phyloP scores from a whole-genome alignment of 108 stramenopile genomes.

The Nitzschia putrida region DNA sequence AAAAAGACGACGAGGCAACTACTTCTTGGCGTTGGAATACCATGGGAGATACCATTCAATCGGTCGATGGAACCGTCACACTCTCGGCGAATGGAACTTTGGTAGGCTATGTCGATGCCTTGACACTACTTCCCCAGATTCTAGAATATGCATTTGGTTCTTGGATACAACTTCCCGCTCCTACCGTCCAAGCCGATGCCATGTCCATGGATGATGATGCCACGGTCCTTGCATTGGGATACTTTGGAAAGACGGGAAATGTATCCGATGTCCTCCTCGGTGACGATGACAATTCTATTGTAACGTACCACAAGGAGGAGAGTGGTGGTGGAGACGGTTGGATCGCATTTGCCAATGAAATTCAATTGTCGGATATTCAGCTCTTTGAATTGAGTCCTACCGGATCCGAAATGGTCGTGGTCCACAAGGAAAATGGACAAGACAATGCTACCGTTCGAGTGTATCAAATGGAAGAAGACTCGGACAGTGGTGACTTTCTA shows the following conservation, averaged over 20 bases:
- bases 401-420: not conserved
- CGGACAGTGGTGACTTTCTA: not conserved
- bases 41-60: not conserved
- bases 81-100: constrained; percentile 3
- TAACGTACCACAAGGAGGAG: constrained; percentile 10
- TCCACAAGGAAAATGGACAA: no score
- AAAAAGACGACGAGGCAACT: not conserved
- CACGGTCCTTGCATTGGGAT: not conserved
- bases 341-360: not conserved
- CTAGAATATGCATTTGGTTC: not conserved
- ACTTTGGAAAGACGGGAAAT: not conserved
- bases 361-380: not conserved
- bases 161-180: constrained; percentile 3
- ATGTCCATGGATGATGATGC: not conserved
- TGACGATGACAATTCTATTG: not conserved
- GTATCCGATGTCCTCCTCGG: not conserved
- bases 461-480: not conserved
- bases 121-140: not conserved
- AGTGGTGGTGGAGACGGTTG: constrained; percentile 4
- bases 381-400: not conserved
- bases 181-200: not conserved
- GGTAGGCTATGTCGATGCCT: not conserved
- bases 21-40: constrained; percentile 1
- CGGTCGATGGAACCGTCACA: not conserved
- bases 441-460: not conserved